A percentile compares a stretch with the other conserved stretches of the same genome.
Conservation (phyloP, 768 basidiomycete species). For the Hypholoma fasciculare region DNA sequence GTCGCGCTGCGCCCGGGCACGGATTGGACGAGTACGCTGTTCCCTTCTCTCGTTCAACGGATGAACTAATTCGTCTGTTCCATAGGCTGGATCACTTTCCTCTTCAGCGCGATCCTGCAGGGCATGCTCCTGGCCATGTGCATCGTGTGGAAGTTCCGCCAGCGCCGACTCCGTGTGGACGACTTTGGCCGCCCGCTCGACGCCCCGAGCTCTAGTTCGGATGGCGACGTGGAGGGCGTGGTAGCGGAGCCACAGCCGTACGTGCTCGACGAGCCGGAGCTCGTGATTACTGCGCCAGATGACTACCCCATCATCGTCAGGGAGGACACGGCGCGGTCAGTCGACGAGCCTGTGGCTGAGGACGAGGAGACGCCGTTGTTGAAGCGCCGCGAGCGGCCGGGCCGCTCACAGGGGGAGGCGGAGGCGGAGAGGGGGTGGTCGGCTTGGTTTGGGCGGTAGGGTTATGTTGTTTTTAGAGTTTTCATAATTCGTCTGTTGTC, state of each 20-base stretch:
- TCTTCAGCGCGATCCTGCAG: conserved; percentile 84
- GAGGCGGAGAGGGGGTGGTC: conserved; percentile 8
- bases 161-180: conserved; percentile 73
- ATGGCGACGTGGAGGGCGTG: conserved; percentile 2
- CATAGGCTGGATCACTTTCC: conserved; percentile 84
- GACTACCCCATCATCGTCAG: conserved; percentile 7
- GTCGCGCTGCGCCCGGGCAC: conserved; percentile 80
- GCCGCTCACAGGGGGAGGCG: neutral
- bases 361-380: conserved; percentile 16
- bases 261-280: conserved; percentile 6
- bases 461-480: neutral
- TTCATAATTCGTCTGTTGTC: neutral
- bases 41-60: too few relatives aligned
- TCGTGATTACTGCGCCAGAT: conserved; percentile 8
- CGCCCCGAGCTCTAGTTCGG: neutral
- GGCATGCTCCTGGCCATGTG: conserved; percentile 83
- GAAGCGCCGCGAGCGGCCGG: conserved; percentile 2
- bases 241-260: neutral
- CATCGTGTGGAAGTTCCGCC: conserved; percentile 79
- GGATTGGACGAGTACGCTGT: conserved; percentile 75
- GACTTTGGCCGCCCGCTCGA: conserved; percentile 75
- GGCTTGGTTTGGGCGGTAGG: conserved; percentile 15
- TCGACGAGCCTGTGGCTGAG: neutral
- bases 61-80: too few relatives aligned
- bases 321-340: neutral